Base-by-base conservation (phyloP, 2,329 filamentous ascomycete species). In the Furcasterigmium furcatum region DNA sequence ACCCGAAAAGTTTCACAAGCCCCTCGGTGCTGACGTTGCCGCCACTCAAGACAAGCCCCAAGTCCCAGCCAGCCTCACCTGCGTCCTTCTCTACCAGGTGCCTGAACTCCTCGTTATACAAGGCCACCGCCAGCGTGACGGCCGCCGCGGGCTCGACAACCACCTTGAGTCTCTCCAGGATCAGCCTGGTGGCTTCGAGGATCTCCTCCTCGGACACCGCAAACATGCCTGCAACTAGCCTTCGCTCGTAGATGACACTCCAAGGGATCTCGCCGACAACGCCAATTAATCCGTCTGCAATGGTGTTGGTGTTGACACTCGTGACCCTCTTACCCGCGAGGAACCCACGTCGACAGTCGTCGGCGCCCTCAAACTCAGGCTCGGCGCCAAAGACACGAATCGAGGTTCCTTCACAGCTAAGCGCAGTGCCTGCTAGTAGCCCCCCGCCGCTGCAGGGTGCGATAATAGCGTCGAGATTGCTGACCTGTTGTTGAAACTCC, bases 81-180 rank as follows among this genome's bases (percentile, higher is more conserved):
- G 71, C 83, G 60, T 88, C 84, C 44, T 57, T 61, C 64, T 85
- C 77, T 13, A 88, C 83, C 59, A 82, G 60, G 9, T 58, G 61
- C 47, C 86, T 68, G 52, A 92, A 94, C n/a, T 87, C 85, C 63
- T 91, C 86, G 61, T 91, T 84, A 52, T 79, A 94, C 53, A 95
- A 65, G 44, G 81, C 81, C 8, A 86, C 84, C 2, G 89, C 89
- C 49, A 95, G 61, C 1, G 80, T 79, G 9, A 94, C 88, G 2
- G 83, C 87, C 1, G 86, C 79, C 63, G 82, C 87, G 16, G 89
- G 89, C 70, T 95, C 89, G 21, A 94, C 79, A 29, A 92, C 79
- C 30, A 91, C 68, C 76, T 95, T 94, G 73, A 91, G 80, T 44
- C 88, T 70, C 74, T 95, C 89, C 51, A 88, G 66, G 25, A 91